Percentiles rank a stretch among this genome's conserved stretches.
phyloP scores from a whole-genome alignment of 768 basidiomycete genomes.

The Leucocoprinus leucothites region DNA sequence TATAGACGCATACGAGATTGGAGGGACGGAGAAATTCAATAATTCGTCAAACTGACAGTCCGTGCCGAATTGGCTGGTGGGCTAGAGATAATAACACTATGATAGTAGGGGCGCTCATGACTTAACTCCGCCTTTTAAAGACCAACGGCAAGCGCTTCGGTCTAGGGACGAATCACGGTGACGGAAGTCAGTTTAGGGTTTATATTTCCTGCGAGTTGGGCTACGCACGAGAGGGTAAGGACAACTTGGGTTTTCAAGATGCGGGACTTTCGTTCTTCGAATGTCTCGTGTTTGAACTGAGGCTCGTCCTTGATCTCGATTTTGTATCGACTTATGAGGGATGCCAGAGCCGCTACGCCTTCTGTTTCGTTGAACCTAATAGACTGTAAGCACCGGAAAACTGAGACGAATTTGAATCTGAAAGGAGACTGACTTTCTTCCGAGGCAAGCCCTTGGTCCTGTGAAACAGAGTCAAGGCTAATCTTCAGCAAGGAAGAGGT shows the following conservation, averaged over 20 bases:
- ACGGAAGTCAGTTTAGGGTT: too few species aligned
- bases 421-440: slow-evolving; percentile 20
- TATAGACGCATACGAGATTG: too few species aligned
- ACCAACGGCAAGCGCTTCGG: too few species aligned
- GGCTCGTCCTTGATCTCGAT: slow-evolving; percentile 49
- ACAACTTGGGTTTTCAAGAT: slow-evolving; percentile 32
- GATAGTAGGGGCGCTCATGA: too few species aligned
- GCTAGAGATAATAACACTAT: too few species aligned
- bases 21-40: too few species aligned
- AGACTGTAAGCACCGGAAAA: too few species aligned
- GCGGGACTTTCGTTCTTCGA: slow-evolving; percentile 42
- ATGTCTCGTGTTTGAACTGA: slow-evolving; percentile 41
- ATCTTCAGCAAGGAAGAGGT: not conserved
- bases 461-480: not conserved
- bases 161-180: too few species aligned
- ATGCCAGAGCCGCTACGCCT: slow-evolving; percentile 45
- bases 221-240: slow-evolving; percentile 37
- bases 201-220: too few species aligned
- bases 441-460: slow-evolving; percentile 45
- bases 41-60: too few species aligned
- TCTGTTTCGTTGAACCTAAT: slow-evolving; percentile 51
- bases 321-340: slow-evolving; percentile 43
- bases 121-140: too few species aligned
- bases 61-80: too few species aligned
- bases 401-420: not conserved